Evolutionary conservation across 257 asterid genomes (phyloP).

Genomic region (Ligustrum vulgare): DNA sequence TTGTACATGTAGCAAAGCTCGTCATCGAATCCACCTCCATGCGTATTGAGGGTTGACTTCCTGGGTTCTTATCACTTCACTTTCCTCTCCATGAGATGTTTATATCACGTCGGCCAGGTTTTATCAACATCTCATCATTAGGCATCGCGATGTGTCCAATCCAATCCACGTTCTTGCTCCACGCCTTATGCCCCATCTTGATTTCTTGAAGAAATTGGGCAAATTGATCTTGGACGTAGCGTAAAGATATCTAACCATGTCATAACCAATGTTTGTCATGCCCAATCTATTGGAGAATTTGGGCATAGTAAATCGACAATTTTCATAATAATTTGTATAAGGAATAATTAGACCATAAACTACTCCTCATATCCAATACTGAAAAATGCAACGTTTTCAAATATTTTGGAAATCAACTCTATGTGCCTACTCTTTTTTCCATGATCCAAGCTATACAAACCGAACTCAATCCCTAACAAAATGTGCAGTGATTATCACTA

Average conservation of each 20-base stretch:
- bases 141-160: conserved; percentile 50
- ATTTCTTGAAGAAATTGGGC: conserved; percentile 44
- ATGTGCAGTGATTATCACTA: too few species aligned
- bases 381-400: too few species aligned
- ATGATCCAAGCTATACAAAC: too few species aligned
- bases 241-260: conserved; percentile 38
- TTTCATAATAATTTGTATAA: conserved; percentile 45
- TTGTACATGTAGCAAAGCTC: too few species aligned
- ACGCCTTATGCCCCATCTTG: conserved; percentile 43
- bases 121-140: conserved; percentile 33
- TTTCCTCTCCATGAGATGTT: conserved; percentile 54
- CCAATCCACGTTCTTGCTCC: conserved; percentile 53
- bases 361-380: too few species aligned
- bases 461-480: too few species aligned
- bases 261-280: conserved; percentile 36
- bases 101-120: conserved; percentile 46
- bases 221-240: conserved; percentile 49
- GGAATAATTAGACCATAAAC: too few species aligned
- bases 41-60: too few species aligned
- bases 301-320: conserved; percentile 28
- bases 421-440: too few species aligned
- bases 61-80: too few species aligned
- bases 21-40: too few species aligned
- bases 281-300: conserved; percentile 32
- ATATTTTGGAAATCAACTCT: too few species aligned